Conservation (phyloP, 2,329 filamentous ascomycete genomes). For the Ascomycota sp. region DNA sequence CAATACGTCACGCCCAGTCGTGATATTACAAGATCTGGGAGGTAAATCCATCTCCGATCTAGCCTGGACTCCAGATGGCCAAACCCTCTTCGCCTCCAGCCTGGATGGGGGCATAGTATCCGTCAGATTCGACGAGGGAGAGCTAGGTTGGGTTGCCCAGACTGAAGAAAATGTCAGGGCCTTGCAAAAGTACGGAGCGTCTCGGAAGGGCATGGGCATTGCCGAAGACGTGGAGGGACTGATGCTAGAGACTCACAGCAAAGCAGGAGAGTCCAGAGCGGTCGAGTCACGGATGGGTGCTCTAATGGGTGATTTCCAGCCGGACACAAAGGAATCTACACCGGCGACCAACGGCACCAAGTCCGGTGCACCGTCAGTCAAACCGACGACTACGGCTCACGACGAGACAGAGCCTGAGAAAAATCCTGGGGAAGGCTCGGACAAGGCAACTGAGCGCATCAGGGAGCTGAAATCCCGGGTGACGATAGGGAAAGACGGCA, state of each 20-base stretch:
- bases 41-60: slow-evolving; percentile 86
- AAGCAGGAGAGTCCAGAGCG: slow-evolving; percentile 68
- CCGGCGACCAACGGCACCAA: slow-evolving; percentile 31
- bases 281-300: slow-evolving; percentile 93
- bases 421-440: slow-evolving; percentile 23
- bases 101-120: slow-evolving; percentile 75
- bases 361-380: slow-evolving; percentile 12
- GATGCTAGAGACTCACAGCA: slow-evolving; percentile 72
- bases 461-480: slow-evolving; percentile 64
- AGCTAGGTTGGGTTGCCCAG: slow-evolving; percentile 72
- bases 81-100: slow-evolving; percentile 64
- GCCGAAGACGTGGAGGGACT: slow-evolving; percentile 81
- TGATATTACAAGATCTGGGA: slow-evolving; percentile 72
- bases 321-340: slow-evolving; percentile 28
- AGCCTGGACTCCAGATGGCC: slow-evolving; percentile 81
- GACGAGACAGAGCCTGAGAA: slow-evolving; percentile 13
- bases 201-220: slow-evolving; percentile 70
- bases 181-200: slow-evolving; percentile 76
- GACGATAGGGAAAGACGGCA: slow-evolving; percentile 87
- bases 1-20: slow-evolving; percentile 71
- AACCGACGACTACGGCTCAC: slow-evolving; percentile 14
- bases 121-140: slow-evolving; percentile 61
- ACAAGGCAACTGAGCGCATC: slow-evolving; percentile 31
- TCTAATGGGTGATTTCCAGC: slow-evolving; percentile 69
- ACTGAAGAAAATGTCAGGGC: slow-evolving; percentile 80